Evolutionary conservation across 2,329 filamentous ascomycete species (phyloP).

Genomic region (Cytospora paraplurivora): DNA sequence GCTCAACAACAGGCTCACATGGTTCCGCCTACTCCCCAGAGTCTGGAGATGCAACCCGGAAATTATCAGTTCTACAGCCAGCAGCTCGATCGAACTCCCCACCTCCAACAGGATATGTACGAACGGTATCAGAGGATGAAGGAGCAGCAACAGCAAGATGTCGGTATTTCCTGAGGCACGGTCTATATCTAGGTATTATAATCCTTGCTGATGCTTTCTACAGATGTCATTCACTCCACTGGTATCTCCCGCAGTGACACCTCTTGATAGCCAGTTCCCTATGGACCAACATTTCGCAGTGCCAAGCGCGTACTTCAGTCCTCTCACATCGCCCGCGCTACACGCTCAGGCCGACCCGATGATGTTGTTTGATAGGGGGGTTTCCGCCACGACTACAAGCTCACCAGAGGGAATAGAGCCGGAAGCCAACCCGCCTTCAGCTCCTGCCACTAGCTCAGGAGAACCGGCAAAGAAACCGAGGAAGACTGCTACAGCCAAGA

Average conservation of each 20-base stretch:
- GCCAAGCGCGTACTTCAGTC: constrained; percentile 77
- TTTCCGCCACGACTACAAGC: constrained; percentile 47
- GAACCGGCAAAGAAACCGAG: constrained; percentile 55
- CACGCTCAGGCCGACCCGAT: constrained; percentile 66
- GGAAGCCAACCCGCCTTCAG: constrained; percentile 44
- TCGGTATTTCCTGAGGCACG: constrained; percentile 40
- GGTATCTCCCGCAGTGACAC: constrained; percentile 82
- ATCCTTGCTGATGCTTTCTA: constrained; percentile 34
- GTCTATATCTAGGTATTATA: neutral
- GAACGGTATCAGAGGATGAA: constrained; percentile 69
- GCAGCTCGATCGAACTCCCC: constrained; percentile 52
- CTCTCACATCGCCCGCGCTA: constrained; percentile 77
- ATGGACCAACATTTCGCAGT: constrained; percentile 62
- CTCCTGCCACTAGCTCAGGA: constrained; percentile 44
- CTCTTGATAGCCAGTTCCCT: constrained; percentile 71
- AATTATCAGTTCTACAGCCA: constrained; percentile 59
- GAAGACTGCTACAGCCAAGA: constrained; percentile 55
- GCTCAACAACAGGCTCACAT: constrained; percentile 57
- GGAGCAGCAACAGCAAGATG: constrained; percentile 63
- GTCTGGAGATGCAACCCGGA: constrained; percentile 71
- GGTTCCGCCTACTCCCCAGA: constrained; percentile 79
- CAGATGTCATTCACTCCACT: constrained; percentile 79
- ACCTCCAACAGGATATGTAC: constrained; percentile 63
- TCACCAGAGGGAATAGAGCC: constrained; percentile 62
- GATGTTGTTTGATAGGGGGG: constrained; percentile 48